Percentiles rank a stretch among this genome's conserved stretches.
Evolutionary conservation across 805 yeast genomes (phyloP).

Genomic region (Suhomyces kilbournensis): DNA sequence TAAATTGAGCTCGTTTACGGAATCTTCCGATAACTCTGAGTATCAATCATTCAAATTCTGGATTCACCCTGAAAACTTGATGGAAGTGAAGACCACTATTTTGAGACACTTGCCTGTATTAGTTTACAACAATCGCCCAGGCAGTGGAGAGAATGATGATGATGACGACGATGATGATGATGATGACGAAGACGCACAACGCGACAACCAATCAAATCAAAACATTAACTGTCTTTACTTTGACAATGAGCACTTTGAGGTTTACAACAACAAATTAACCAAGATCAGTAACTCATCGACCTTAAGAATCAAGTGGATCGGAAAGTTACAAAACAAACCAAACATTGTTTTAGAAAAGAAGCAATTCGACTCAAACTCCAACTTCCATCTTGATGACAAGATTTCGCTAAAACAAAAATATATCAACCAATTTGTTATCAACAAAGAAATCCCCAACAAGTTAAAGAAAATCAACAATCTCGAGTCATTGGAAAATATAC

Average conservation of each 20-base stretch:
- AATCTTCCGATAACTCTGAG: slow-evolving; percentile 31
- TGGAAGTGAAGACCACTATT: slow-evolving; percentile 96
- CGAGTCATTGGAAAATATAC: slow-evolving; percentile 47
- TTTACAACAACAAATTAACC: slow-evolving; percentile 80
- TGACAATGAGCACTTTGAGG: slow-evolving; percentile 77
- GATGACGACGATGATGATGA: slow-evolving; percentile 57
- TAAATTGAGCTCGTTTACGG: slow-evolving; percentile 48
- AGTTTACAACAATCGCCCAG: slow-evolving; percentile 56
- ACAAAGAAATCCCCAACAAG: slow-evolving; percentile 13
- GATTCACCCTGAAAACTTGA: slow-evolving; percentile 94
- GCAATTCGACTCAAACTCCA: slow-evolving; percentile 54
- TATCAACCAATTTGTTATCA: slow-evolving; percentile 62
- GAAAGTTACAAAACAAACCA: slow-evolving; percentile 71
- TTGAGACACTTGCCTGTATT: slow-evolving; percentile 90
- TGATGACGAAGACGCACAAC: slow-evolving; percentile 31
- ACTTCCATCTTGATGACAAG: slow-evolving; percentile 58
- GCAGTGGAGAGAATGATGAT: slow-evolving; percentile 42
- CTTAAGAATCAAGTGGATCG: slow-evolving; percentile 87
- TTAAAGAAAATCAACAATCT: slow-evolving; percentile 13
- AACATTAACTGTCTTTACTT: slow-evolving; percentile 83
- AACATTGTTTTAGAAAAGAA: slow-evolving; percentile 82
- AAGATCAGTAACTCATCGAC: slow-evolving; percentile 70
- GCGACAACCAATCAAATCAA: slow-evolving; percentile 45
- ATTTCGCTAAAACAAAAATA: slow-evolving; percentile 77
- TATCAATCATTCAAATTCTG: slow-evolving; percentile 81